phyloP scores from a whole-genome alignment of 306 rosid genomes.

The Calophaca sinica region DNA sequence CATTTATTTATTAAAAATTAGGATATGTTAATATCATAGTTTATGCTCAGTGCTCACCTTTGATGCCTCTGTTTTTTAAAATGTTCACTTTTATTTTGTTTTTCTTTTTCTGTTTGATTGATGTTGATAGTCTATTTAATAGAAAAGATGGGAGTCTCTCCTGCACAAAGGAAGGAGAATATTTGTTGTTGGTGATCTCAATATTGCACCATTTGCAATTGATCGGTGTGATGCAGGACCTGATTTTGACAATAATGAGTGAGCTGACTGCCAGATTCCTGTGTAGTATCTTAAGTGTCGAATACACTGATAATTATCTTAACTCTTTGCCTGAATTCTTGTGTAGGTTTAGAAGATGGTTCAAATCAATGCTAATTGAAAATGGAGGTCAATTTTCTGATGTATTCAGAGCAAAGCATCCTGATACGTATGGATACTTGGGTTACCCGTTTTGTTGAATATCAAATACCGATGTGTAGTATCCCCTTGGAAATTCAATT shows the following conservation, averaged over 20 bases:
- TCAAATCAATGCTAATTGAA: conserved; percentile 73
- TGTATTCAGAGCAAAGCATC: conserved; percentile 82
- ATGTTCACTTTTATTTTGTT: conserved; percentile 4
- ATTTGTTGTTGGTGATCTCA: conserved; percentile 92
- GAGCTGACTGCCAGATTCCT: conserved; percentile 49
- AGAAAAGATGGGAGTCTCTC: conserved; percentile 94
- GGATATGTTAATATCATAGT: conserved; percentile 6
- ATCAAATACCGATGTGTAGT: conserved; percentile 25
- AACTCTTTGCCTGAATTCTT: conserved; percentile 31
- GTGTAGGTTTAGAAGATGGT: conserved; percentile 90
- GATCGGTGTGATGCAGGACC: conserved; percentile 94
- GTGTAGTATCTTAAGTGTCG: conserved; percentile 24
- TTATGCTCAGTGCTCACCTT: conserved; percentile 20
- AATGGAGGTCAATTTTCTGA: conserved; percentile 77
- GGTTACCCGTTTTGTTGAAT: conserved; percentile 15
- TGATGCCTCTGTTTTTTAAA: conserved; percentile 36
- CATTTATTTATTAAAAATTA: background rate
- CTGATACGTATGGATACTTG: conserved; percentile 63
- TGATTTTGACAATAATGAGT: conserved; percentile 88
- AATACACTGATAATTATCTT: conserved; percentile 23
- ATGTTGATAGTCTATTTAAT: conserved; percentile 51
- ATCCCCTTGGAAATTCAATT: conserved; percentile 12
- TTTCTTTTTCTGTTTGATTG: conserved; percentile 48
- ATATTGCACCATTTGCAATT: conserved; percentile 87
- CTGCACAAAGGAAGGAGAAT: conserved; percentile 72